Conservation (phyloP, 305 asterid genomes). For the Solanum hybrid region DNA sequence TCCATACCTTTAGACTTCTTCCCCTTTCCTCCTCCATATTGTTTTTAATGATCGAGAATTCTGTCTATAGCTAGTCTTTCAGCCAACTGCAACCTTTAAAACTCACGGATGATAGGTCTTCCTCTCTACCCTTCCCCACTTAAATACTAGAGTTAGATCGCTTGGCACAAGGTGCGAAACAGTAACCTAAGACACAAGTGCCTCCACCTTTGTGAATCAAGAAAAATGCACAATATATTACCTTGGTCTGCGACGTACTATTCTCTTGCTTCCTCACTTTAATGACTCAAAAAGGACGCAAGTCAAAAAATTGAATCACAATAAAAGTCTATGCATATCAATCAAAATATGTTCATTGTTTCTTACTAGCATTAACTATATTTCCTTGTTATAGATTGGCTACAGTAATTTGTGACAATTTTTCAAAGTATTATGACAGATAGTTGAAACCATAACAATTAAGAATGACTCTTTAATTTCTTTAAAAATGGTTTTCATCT, state of each 20-base stretch:
- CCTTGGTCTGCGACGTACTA: neutral
- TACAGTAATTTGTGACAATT: too few species aligned
- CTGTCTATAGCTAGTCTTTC: neutral
- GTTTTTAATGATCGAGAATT: neutral
- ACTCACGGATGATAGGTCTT: neutral
- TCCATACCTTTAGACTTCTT: neutral
- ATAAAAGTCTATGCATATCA: neutral
- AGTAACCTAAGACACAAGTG: neutral
- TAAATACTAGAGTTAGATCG: neutral
- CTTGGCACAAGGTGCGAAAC: neutral
- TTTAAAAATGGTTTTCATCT: neutral
- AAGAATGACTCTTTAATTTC: neutral
- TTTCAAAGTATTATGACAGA: too few species aligned
- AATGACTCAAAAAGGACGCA: neutral
- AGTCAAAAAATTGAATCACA: neutral
- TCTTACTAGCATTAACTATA: too few species aligned
- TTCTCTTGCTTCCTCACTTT: neutral
- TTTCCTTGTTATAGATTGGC: too few species aligned
- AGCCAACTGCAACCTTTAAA: neutral
- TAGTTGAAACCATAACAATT: neutral
- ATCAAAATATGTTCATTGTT: too few species aligned
- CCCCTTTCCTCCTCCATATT: neutral
- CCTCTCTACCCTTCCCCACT: neutral
- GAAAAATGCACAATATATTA: neutral
- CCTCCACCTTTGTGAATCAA: neutral